Base-by-base conservation (phyloP, 192 early-diverging fungal genomes). In the Rhizophagus clarus region DNA sequence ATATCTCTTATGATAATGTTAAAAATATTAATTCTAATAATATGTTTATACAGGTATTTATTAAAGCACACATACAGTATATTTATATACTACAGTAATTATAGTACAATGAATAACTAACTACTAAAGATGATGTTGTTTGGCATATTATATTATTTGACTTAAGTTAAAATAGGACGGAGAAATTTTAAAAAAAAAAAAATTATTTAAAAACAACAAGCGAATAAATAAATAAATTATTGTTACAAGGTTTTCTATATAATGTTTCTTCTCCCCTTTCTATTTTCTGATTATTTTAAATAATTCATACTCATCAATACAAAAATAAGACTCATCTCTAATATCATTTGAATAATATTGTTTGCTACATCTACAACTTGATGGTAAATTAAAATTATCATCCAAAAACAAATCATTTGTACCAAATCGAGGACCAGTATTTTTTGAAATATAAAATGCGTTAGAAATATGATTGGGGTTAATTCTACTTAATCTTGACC, bases 301-400 rank as follows among this genome's bases (percentile, higher is more conserved):
- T 68, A 68, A 15, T 68, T 68, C 66, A 34, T 68, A 68, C 32
- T 68, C 66, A n/a, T 68, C 66, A 28, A 68, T n/a, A 32, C 66
- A 32, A 68, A 68, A 68, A 68, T 2, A 6, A 22, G 10, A 29
- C 11, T 68, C 66, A 32, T 68, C 66, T 29, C 66, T 68, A 34
- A 68, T 68, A 2, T 28, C 15, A 68, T 32, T 7, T 29, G 20
- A 15, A 29, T 68, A 68, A 68, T 34, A 20, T 20, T 68, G 34
- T 68, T 20, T 26, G 15, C 8, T 34, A 68, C 66, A 68, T 6
- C 17, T 22, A 68, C 66, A 68, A 32, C 28, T 68, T 5, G 4
- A 56, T 6, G 29, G 29, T 32, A 29, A 34, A 26, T 68, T 34
- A 68, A 32, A 68, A 68, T 68, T 68, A 20, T 68, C 28, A 0